Conservation (phyloP, 2,329 filamentous ascomycete genomes). For the Pseudogymnoascus sp. region DNA sequence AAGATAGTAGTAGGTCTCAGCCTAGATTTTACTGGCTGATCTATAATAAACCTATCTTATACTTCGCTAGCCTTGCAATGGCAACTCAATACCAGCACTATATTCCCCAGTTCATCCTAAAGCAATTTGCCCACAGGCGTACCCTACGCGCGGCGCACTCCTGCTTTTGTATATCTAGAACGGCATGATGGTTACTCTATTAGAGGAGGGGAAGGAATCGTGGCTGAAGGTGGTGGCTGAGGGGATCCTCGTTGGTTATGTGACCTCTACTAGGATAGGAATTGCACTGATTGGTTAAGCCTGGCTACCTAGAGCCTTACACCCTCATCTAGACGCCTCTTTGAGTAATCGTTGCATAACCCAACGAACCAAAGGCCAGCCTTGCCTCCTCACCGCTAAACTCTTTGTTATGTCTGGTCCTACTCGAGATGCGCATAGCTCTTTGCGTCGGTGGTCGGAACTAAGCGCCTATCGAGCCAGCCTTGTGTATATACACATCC, state of each 20-base stretch:
- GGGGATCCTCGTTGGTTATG: background rate
- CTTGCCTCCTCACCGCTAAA: background rate
- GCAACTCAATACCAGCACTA: too few species aligned
- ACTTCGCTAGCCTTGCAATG: too few species aligned
- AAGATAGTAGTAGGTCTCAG: too few species aligned
- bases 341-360: too few species aligned
- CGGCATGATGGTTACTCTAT: background rate
- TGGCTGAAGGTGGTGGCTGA: background rate
- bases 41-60: too few species aligned
- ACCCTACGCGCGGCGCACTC: background rate
- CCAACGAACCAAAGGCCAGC: background rate
- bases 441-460: background rate
- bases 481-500: background rate
- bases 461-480: background rate
- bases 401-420: background rate
- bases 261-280: background rate
- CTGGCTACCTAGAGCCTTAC: background rate
- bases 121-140: too few species aligned
- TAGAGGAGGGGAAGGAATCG: background rate
- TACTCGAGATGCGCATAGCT: background rate
- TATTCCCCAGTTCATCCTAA: too few species aligned
- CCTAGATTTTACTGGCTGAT: too few species aligned
- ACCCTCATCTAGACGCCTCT: background rate
- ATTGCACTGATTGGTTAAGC: background rate
- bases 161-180: background rate